phyloP scores from a whole-genome alignment of 805 yeast genomes.

The Candida stauntonica region DNA sequence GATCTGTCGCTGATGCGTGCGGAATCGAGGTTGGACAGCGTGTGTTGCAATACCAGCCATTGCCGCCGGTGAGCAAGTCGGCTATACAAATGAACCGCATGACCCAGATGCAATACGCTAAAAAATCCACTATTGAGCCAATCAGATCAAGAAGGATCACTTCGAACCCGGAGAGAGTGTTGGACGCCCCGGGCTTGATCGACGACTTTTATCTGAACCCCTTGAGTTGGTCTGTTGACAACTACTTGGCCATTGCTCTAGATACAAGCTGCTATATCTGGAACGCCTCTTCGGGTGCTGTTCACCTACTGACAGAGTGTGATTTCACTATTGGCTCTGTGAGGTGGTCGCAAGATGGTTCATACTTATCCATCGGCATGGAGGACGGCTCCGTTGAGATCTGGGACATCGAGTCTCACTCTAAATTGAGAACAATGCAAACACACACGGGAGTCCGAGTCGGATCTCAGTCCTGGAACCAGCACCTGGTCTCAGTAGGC shows the following conservation, averaged over 20 bases:
- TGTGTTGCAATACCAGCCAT: conserved; percentile 81
- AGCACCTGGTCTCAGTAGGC: conserved; percentile 80
- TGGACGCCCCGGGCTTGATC: conserved; percentile 92
- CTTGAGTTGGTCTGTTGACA: conserved; percentile 80
- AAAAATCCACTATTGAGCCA: conserved; percentile 41
- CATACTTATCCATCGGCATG: conserved; percentile 77
- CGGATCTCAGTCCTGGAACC: conserved; percentile 81
- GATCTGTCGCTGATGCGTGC: conserved; percentile 90
- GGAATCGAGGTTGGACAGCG: conserved; percentile 81
- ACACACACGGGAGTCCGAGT: conserved; percentile 68
- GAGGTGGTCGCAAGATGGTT: conserved; percentile 89
- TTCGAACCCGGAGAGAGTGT: conserved; percentile 84
- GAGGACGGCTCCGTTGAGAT: conserved; percentile 83
- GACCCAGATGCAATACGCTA: conserved; percentile 24
- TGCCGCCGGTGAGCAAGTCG: conserved; percentile 55
- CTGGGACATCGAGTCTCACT: conserved; percentile 82
- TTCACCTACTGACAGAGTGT: conserved; percentile 60
- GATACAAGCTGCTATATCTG: conserved; percentile 83
- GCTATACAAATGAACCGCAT: conserved; percentile 23
- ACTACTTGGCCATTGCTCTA: conserved; percentile 83
- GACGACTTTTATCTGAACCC: conserved; percentile 91
- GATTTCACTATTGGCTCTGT: conserved; percentile 62
- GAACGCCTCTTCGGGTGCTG: conserved; percentile 84
- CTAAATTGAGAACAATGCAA: conserved; percentile 74
- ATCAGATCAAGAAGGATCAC: conserved; percentile 75